Evolutionary conservation across 257 asterid species (phyloP).

Genomic region (Solanum etuberosum): DNA sequence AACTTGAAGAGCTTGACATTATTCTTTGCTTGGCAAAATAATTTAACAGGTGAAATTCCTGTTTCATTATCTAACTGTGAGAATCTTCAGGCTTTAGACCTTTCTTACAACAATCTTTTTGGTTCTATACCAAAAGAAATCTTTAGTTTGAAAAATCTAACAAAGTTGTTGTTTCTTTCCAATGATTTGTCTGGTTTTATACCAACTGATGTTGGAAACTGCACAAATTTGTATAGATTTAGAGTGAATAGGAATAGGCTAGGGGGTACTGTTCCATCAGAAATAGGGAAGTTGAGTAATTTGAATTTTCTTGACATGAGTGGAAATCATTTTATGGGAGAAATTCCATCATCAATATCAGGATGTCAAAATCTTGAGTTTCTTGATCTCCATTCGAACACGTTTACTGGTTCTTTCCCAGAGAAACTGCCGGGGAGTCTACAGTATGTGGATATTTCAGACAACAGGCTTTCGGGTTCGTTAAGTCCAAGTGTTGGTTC

Average conservation of each 20-base stretch:
- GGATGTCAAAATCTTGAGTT: slow-evolving; percentile 64
- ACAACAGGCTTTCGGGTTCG: slow-evolving; percentile 53
- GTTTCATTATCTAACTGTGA: slow-evolving; percentile 52
- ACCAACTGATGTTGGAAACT: slow-evolving; percentile 80
- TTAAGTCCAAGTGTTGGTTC: slow-evolving; percentile 44
- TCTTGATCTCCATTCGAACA: slow-evolving; percentile 87
- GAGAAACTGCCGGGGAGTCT: slow-evolving; percentile 52
- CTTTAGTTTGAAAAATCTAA: slow-evolving; percentile 52
- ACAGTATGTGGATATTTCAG: slow-evolving; percentile 75
- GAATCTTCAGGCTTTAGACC: slow-evolving; percentile 78
- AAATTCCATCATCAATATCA: slow-evolving; percentile 54
- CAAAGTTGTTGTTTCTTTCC: slow-evolving; percentile 63
- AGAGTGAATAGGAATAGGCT: slow-evolving; percentile 57
- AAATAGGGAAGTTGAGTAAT: slow-evolving; percentile 55
- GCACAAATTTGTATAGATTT: slow-evolving; percentile 73
- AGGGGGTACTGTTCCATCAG: slow-evolving; percentile 82
- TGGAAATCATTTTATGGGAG: slow-evolving; percentile 55
- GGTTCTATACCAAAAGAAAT: slow-evolving; percentile 63
- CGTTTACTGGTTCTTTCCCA: slow-evolving; percentile 57
- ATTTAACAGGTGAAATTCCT: slow-evolving; percentile 72
- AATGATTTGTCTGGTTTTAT: slow-evolving; percentile 72
- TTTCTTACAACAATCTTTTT: slow-evolving; percentile 67
- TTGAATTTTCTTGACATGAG: slow-evolving; percentile 77
- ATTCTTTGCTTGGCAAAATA: slow-evolving; percentile 91
- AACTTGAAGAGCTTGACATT: slow-evolving; percentile 42